These are phyloP conservation scores for Penicillium freii DNA, from an alignment of 2,329 filamentous ascomycete genomes.

Conservation along the genomic window DNA sequence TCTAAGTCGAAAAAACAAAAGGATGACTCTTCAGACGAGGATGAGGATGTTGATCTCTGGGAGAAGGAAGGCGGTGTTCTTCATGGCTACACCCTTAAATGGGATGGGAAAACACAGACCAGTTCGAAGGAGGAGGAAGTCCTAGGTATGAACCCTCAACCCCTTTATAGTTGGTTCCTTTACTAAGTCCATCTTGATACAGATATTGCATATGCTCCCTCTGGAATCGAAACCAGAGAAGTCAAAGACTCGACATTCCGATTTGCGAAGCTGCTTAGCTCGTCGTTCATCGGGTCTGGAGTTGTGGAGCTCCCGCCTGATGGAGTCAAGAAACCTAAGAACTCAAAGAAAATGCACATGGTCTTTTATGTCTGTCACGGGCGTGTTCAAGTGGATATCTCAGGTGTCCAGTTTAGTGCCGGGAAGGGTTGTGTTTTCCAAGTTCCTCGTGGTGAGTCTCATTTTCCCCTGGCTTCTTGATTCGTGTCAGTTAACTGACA, in stretches of 20 bases:
- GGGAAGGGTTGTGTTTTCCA: slow-evolving; percentile 88
- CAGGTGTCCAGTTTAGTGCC: slow-evolving; percentile 66
- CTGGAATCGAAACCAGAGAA: slow-evolving; percentile 57
- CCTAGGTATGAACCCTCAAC: slow-evolving; percentile 31
- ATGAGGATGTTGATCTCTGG: slow-evolving; percentile 44
- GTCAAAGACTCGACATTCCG: slow-evolving; percentile 70
- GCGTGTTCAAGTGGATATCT: slow-evolving; percentile 71
- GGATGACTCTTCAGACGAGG: slow-evolving; percentile 42
- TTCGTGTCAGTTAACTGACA: slow-evolving; percentile 1
- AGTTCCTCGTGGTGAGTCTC: slow-evolving; percentile 80
- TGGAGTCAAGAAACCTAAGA: slow-evolving; percentile 83
- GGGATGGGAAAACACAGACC: slow-evolving; percentile 42
- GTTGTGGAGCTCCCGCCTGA: slow-evolving; percentile 84
- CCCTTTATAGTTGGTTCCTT: neutral
- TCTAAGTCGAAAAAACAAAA: slow-evolving; percentile 35
- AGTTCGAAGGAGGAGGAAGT: slow-evolving; percentile 42
- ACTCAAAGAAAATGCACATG: slow-evolving; percentile 94
- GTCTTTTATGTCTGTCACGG: slow-evolving; percentile 88
- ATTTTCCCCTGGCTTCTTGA: neutral
- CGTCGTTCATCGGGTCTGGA: slow-evolving; percentile 84
- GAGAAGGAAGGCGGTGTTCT: slow-evolving; percentile 46
- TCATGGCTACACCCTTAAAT: slow-evolving; percentile 45
- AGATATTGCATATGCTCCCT: slow-evolving; percentile 61
- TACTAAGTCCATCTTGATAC: slow-evolving; percentile 7
- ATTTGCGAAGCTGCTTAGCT: slow-evolving; percentile 82